phyloP scores from a whole-genome alignment of 495 filamentous ascomycete species.

The Aspergillus carlsbadensis region DNA sequence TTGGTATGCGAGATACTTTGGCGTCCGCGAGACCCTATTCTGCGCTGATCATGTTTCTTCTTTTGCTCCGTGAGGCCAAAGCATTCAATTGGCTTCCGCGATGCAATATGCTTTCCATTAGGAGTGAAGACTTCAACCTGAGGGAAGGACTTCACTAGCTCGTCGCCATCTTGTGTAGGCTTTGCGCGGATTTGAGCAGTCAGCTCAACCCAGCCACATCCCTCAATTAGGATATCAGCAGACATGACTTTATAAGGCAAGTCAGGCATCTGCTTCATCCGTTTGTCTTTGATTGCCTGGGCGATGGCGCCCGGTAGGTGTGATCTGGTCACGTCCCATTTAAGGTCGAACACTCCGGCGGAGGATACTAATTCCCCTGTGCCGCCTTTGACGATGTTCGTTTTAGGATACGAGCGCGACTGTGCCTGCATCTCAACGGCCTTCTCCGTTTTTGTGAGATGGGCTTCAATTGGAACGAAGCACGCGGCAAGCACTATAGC shows the following conservation, averaged over 20 bases:
- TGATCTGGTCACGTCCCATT: slow-evolving; percentile 75
- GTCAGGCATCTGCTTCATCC: slow-evolving; percentile 20
- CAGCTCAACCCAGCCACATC: slow-evolving; percentile 91
- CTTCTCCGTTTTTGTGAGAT: slow-evolving; percentile 77
- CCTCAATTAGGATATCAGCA: slow-evolving; percentile 84
- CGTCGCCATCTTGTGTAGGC: slow-evolving; percentile 19
- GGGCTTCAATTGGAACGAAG: slow-evolving; percentile 72
- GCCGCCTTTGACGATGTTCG: slow-evolving; percentile 57
- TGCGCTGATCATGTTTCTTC: slow-evolving; percentile 34
- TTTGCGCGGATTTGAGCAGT: slow-evolving; percentile 72
- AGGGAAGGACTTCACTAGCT: slow-evolving; percentile 46
- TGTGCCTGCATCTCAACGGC: slow-evolving; percentile 65
- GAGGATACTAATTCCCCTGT: slow-evolving; percentile 53
- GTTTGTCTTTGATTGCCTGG: slow-evolving; percentile 34
- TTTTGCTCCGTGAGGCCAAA: slow-evolving; percentile 52
- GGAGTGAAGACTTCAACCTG: slow-evolving; percentile 84
- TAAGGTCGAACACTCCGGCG: slow-evolving; percentile 72
- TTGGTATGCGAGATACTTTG: slow-evolving; percentile 28
- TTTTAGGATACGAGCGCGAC: slow-evolving; percentile 50
- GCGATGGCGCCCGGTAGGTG: slow-evolving; percentile 39
- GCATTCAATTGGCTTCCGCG: slow-evolving; percentile 69
- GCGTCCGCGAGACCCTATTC: slow-evolving; percentile 20
- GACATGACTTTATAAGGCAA: slow-evolving; percentile 78
- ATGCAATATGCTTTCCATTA: slow-evolving; percentile 71
- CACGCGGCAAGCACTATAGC: slow-evolving; percentile 68